A percentile compares a stretch with the other conserved stretches of the same genome.
Conservation (phyloP, 345 rosid genomes). For the Eucalyptus urophylla region DNA sequence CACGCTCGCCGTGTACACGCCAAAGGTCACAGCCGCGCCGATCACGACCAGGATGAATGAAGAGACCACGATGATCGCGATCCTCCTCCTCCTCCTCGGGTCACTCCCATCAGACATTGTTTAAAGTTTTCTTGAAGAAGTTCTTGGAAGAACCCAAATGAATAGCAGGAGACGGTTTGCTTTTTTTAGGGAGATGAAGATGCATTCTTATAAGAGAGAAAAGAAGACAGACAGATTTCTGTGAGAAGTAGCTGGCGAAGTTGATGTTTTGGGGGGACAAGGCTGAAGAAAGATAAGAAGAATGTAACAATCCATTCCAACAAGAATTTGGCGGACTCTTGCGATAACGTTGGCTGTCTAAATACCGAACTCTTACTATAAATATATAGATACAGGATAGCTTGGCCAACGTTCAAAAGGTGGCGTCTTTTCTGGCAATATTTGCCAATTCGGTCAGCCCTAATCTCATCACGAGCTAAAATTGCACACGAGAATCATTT, state of each 20-base stretch:
- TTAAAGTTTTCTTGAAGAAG: background rate
- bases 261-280: background rate
- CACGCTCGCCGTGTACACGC: background rate
- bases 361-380: background rate
- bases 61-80: conserved; percentile 12
- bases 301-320: background rate
- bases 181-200: background rate
- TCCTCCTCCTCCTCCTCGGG: conserved; percentile 1
- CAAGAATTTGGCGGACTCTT: background rate
- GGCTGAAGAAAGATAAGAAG: background rate
- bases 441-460: background rate
- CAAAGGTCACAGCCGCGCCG: conserved; percentile 9
- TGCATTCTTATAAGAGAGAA: background rate
- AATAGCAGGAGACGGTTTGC: background rate
- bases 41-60: conserved; percentile 18
- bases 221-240: background rate
- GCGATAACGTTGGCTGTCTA: background rate
- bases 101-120: background rate
- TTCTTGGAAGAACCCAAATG: background rate
- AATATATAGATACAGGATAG: background rate
- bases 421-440: background rate
- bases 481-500: background rate
- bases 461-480: background rate
- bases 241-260: background rate
- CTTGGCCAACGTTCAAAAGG: background rate